A percentile compares a stretch with the other conserved stretches of the same genome.
Conservation (phyloP, 106 monocot species). For the Cymbidium sinense region DNA sequence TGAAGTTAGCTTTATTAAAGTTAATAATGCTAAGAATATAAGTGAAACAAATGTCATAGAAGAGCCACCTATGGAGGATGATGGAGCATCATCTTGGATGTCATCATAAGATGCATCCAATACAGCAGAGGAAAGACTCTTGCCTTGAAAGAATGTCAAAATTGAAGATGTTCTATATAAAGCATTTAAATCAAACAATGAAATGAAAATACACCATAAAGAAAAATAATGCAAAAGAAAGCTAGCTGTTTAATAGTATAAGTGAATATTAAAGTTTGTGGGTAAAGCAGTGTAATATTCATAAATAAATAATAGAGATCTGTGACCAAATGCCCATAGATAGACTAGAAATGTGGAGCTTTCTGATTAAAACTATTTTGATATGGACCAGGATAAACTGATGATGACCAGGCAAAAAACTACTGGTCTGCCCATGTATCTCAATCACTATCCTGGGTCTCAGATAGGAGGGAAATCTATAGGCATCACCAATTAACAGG, state of each 20-base stretch:
- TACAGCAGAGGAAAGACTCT: constrained; percentile 15
- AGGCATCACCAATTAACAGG: background rate
- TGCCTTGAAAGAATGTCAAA: constrained; percentile 52
- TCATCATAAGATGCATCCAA: constrained; percentile 12
- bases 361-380: background rate
- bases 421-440: background rate
- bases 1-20: background rate
- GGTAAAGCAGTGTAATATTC: background rate
- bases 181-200: background rate
- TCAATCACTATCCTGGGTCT: background rate
- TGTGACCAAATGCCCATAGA: background rate
- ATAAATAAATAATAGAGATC: background rate
- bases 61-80: constrained; percentile 6
- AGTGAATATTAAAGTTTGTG: background rate
- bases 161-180: constrained; percentile 52
- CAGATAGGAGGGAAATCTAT: background rate
- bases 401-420: background rate
- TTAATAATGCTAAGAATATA: constrained; percentile 1
- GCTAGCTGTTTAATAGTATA: background rate
- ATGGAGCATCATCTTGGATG: constrained; percentile 5
- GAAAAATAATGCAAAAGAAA: background rate
- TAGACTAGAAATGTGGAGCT: background rate
- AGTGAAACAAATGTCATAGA: background rate
- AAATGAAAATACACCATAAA: background rate
- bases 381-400: background rate